Conservation (phyloP, 2,329 filamentous ascomycete genomes). For the Gaeumannomyces tritici region DNA sequence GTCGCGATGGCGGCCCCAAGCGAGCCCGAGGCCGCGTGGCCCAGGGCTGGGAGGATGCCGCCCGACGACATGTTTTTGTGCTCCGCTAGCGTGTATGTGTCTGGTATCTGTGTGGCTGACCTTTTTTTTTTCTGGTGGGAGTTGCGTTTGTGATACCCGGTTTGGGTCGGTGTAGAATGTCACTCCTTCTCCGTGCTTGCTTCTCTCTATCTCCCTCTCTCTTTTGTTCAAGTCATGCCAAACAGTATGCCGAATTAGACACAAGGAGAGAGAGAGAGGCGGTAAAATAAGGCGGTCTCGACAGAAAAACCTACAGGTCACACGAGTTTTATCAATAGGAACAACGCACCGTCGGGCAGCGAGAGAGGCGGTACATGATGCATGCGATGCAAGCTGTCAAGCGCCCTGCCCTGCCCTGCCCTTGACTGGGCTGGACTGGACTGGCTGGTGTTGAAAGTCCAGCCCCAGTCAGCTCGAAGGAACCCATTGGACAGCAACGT, state of each 20-base stretch:
- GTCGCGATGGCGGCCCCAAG: constrained; percentile 72
- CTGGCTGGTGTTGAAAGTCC: background rate
- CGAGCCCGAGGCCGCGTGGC: constrained; percentile 74
- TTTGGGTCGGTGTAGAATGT: background rate
- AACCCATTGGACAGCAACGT: background rate
- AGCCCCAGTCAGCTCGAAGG: no score
- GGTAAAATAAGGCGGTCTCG: background rate
- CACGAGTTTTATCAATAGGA: background rate
- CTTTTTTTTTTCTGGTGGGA: no score
- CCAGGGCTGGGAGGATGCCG: constrained; percentile 57
- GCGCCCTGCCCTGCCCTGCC: no score
- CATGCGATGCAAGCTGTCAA: background rate
- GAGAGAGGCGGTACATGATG: background rate
- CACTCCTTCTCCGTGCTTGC: no score
- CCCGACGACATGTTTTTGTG: background rate
- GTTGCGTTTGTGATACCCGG: background rate
- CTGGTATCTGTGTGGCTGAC: no score
- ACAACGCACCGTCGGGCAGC: background rate
- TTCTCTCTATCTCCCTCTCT: background rate
- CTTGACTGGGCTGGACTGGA: no score
- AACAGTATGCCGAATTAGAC: no score
- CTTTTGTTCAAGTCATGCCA: background rate
- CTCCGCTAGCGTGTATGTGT: background rate
- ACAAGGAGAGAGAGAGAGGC: background rate
- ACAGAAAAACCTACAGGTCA: background rate